phyloP scores from a whole-genome alignment of 2,329 filamentous ascomycete genomes.

The Tetracladium maxilliforme region DNA sequence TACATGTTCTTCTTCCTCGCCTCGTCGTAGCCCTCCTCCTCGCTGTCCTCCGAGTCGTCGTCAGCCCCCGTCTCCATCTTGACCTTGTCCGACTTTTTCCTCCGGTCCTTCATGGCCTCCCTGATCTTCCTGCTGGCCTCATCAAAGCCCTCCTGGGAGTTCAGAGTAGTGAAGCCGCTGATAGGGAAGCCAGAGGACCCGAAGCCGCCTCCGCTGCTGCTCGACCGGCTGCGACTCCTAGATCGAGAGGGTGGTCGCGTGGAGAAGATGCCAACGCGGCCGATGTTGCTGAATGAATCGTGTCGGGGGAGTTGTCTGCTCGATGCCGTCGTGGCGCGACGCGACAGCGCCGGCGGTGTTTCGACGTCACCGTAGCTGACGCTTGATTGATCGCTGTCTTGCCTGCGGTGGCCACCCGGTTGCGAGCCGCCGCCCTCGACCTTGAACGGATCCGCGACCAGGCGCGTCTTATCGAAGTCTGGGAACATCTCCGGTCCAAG shows the following conservation, averaged over 20 bases:
- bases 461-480: slow-evolving; percentile 73
- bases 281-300: slow-evolving; percentile 87
- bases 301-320: slow-evolving; percentile 50
- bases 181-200: slow-evolving; percentile 49
- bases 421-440: slow-evolving; percentile 7
- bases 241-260: slow-evolving; percentile 74
- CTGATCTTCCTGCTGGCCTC: slow-evolving; percentile 75
- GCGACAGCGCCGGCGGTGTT: slow-evolving; percentile 12
- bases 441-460: slow-evolving; percentile 42
- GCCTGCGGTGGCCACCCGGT: slow-evolving; percentile 14
- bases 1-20: slow-evolving; percentile 25
- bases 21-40: slow-evolving; percentile 25
- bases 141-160: slow-evolving; percentile 59
- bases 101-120: slow-evolving; percentile 70
- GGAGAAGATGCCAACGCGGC: slow-evolving; percentile 78
- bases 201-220: slow-evolving; percentile 49
- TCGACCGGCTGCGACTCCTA: slow-evolving; percentile 54
- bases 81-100: slow-evolving; percentile 35
- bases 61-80: slow-evolving; percentile 20
- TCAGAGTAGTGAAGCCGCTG: slow-evolving; percentile 51
- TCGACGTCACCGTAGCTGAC: slow-evolving; percentile 9
- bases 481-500: slow-evolving; percentile 92
- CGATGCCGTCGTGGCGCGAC: slow-evolving; percentile 9
- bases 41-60: slow-evolving; percentile 23
- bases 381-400: slow-evolving; percentile 34